Evolutionary conservation across 2,329 filamentous ascomycete species (phyloP), one percentile per base, ranked within the genome.

Genomic region (Colletotrichum theobromicola): DNA sequence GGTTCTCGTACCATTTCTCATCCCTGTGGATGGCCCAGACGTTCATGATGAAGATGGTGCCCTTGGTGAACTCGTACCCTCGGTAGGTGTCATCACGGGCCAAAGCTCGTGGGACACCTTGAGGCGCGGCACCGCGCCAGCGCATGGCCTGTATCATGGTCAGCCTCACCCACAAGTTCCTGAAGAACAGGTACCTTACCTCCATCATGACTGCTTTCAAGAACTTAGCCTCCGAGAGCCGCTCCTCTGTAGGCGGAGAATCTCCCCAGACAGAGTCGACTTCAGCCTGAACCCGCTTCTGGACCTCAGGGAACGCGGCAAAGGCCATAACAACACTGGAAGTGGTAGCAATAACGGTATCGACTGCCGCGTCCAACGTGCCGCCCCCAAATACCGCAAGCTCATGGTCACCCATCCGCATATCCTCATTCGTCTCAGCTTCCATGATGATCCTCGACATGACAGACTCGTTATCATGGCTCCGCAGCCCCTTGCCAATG

Each of bases 21-120:
- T 82, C 77, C 58, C 76, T 74, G 57, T 81, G 78, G 55, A 78
- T 77, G 2, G 71, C 83, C 75, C 71, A 89, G 37, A 79, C 76
- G 67, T 84, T 83, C 26, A 79, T 76, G 5, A 84, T 64, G 0
- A 90, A 80, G 0, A 83, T 85, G 0, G 88, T 88, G 1, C 85
- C 87, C 4, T 84, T 82, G 4, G 88, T 88, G 28, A 90, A 88
- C 16, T 83, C 80, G 76, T 86, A 88, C 18, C 87, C 87, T 57
- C 84, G 83, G 77, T 88, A 90, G 15, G 81, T 79, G 70, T 90
- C 88, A 58, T 90, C 87, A 32, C 85, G 82, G 1, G 85, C 87
- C 0, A 84, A 83, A 1, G 87, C 86, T 70, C 90, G 88, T 1
- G 87, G 88, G 28, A 74, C 5, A 0, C 85, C 87, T 1, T 87